These are phyloP conservation scores for Uncinocarpus reesii DNA, from an alignment of 2,329 filamentous ascomycete species.

Conservation along the genomic window DNA sequence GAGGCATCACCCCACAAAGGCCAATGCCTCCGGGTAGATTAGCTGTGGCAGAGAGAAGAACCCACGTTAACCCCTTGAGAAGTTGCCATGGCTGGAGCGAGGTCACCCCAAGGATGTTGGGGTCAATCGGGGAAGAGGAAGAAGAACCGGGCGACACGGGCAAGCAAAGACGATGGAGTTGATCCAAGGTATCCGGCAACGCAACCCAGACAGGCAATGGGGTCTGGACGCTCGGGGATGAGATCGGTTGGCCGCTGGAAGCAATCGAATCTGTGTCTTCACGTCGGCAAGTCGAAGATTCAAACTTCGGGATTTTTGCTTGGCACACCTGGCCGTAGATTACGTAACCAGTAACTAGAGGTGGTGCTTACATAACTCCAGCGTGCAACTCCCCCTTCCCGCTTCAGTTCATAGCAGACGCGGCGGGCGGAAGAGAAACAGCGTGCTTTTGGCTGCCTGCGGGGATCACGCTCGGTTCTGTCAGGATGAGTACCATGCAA, in stretches of 20 bases:
- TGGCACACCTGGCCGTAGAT: constrained; percentile 1
- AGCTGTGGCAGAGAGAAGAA: constrained; percentile 9
- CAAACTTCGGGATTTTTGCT: constrained; percentile 13
- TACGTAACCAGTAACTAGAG: background rate
- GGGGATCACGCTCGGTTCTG: background rate
- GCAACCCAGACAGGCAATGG: constrained; percentile 5
- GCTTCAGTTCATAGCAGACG: background rate
- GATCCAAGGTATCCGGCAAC: constrained; percentile 1
- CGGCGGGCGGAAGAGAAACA: background rate
- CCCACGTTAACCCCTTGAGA: constrained; percentile 59
- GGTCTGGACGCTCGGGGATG: background rate
- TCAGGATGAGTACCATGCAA: constrained; percentile 35
- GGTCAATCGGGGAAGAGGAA: constrained; percentile 21
- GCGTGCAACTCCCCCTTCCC: no score
- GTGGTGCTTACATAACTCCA: background rate
- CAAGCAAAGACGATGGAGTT: constrained; percentile 22
- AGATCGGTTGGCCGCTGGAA: constrained; percentile 3
- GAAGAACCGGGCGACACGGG: constrained; percentile 29
- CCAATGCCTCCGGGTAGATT: background rate
- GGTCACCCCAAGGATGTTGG: constrained; percentile 32
- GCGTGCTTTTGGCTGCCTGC: background rate
- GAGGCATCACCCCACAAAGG: background rate
- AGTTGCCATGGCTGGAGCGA: constrained; percentile 46
- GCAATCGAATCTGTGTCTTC: constrained; percentile 1
- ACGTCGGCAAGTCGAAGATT: constrained; percentile 7